Conservation (phyloP, 768 basidiomycete genomes). For the Tricholoma saponaceum region DNA sequence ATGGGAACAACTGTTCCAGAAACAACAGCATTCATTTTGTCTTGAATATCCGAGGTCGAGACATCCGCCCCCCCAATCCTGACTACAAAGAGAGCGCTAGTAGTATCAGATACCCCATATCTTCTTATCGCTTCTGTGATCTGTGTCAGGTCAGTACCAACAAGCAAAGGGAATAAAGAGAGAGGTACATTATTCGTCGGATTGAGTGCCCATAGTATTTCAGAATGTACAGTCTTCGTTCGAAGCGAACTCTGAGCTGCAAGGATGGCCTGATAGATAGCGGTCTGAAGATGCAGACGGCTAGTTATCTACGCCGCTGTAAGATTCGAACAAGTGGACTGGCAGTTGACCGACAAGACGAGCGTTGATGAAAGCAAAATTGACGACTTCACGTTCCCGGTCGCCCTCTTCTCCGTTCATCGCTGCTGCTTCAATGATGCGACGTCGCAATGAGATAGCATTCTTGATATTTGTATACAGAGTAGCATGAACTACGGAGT, state of each 20-base stretch:
- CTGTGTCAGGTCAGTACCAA: slow-evolving; percentile 32
- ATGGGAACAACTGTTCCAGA: slow-evolving; percentile 52
- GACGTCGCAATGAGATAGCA: slow-evolving; percentile 50
- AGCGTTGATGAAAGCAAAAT: slow-evolving; percentile 90
- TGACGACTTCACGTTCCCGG: slow-evolving; percentile 68
- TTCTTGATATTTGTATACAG: slow-evolving; percentile 70
- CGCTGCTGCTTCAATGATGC: slow-evolving; percentile 70
- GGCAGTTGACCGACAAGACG: slow-evolving; percentile 52
- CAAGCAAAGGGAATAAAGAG: neutral
- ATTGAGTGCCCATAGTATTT: slow-evolving; percentile 83
- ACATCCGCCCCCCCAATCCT: slow-evolving; percentile 46
- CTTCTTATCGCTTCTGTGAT: slow-evolving; percentile 86
- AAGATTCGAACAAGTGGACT: slow-evolving; percentile 1
- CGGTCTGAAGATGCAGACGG: slow-evolving; percentile 75
- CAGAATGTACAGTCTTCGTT: slow-evolving; percentile 88
- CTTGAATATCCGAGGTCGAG: slow-evolving; percentile 33
- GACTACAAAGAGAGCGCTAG: slow-evolving; percentile 67
- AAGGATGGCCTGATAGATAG: slow-evolving; percentile 77
- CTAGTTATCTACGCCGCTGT: slow-evolving; percentile 66
- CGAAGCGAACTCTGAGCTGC: slow-evolving; percentile 57
- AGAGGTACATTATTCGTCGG: slow-evolving; percentile 66
- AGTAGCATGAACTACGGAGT: slow-evolving; percentile 50
- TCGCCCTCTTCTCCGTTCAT: slow-evolving; percentile 59
- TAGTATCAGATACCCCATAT: slow-evolving; percentile 75
- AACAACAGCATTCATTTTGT: slow-evolving; percentile 55